phyloP scores from a whole-genome alignment of 768 basidiomycete genomes.

The Lepiota brunneoincarnata region DNA sequence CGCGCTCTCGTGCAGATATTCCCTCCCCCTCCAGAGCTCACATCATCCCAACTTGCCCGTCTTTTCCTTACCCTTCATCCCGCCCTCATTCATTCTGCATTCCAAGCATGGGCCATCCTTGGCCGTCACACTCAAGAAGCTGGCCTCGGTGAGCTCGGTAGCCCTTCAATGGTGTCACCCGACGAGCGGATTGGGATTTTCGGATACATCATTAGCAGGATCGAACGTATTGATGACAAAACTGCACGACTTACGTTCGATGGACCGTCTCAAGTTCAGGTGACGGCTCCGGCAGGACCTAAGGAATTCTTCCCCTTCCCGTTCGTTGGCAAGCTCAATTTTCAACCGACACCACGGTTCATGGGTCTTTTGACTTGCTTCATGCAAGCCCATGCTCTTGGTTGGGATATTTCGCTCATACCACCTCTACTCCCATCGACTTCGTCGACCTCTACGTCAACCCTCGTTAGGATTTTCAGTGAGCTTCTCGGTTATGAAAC shows the following conservation, averaged over 20 bases:
- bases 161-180: conserved; percentile 38
- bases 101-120: conserved; percentile 63
- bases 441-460: conserved; percentile 58
- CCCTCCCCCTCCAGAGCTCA: conserved; percentile 39
- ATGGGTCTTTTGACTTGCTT: conserved; percentile 56
- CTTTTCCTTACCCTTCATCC: conserved; percentile 61
- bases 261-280: conserved; percentile 27
- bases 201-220: conserved; percentile 44
- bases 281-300: conserved; percentile 50
- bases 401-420: conserved; percentile 63
- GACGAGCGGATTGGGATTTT: conserved; percentile 47
- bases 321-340: conserved; percentile 33
- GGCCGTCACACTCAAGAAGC: conserved; percentile 51
- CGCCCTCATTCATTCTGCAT: conserved; percentile 49
- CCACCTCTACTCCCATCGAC: conserved; percentile 58
- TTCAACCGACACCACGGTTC: conserved; percentile 49
- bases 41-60: conserved; percentile 49
- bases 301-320: conserved; percentile 45
- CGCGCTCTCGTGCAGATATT: conserved; percentile 42
- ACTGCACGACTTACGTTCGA: conserved; percentile 43
- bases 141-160: conserved; percentile 52
- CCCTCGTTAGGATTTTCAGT: conserved; percentile 52
- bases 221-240: conserved; percentile 38
- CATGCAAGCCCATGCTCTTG: conserved; percentile 60
- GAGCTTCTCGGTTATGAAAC: conserved; percentile 58